Evolutionary conservation across 2,329 filamentous ascomycete species (phyloP).

Genomic region (Beauveria rudraprayagi): DNA sequence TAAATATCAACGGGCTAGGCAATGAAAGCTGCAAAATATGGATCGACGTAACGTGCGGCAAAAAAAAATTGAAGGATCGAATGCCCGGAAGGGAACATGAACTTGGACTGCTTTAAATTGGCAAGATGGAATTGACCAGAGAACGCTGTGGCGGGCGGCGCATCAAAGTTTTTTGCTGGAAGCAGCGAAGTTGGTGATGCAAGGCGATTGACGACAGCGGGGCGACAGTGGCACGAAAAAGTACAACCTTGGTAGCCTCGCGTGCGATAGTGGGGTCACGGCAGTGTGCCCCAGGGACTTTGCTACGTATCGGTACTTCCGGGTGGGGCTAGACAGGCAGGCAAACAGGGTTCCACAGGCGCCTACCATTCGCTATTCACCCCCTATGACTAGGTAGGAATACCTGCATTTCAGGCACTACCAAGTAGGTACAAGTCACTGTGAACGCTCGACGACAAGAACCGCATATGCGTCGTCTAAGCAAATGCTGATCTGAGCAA

Average conservation of each 20-base stretch:
- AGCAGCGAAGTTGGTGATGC: slow-evolving; percentile 2
- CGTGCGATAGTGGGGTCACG: neutral
- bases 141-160: neutral
- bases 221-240: neutral
- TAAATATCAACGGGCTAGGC: no score
- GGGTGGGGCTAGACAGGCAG: neutral
- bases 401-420: no score
- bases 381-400: no score
- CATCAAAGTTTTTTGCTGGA: neutral
- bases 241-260: neutral
- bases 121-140: neutral
- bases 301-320: neutral
- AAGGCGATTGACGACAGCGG: neutral
- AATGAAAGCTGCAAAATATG: neutral
- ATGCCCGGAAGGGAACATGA: no score
- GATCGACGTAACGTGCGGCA: no score
- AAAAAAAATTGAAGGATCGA: neutral
- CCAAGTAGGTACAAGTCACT: neutral
- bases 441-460: neutral
- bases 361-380: neutral
- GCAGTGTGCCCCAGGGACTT: neutral
- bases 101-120: neutral
- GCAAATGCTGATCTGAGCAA: neutral
- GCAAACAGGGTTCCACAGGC: neutral
- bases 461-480: neutral